These are phyloP conservation scores for Annulohypoxylon maeteangense DNA, from an alignment of 495 filamentous ascomycete genomes.

Conservation along the genomic window DNA sequence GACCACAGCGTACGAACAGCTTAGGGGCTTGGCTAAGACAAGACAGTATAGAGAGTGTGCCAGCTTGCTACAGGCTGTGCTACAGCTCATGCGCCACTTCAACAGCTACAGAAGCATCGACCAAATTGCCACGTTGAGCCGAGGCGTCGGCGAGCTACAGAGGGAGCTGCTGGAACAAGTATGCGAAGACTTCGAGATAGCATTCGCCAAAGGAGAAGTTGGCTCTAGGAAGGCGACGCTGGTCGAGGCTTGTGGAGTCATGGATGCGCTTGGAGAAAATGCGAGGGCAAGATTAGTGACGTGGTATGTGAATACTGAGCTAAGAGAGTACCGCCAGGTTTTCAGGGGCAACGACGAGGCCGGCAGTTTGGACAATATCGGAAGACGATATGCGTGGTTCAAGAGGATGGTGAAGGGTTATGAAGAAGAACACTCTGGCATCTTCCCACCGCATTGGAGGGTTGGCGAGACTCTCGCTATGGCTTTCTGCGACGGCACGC, in stretches of 20 bases:
- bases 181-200: conserved; percentile 97
- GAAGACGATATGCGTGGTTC: conserved; percentile 95
- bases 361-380: conserved; percentile 96
- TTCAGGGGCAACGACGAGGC: conserved; percentile 97
- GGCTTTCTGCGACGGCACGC: conserved; percentile 92
- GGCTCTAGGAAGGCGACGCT: conserved; percentile 74
- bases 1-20: conserved; percentile 97
- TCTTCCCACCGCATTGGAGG: conserved; percentile 90
- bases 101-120: conserved; percentile 97
- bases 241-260: conserved; percentile 88
- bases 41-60: conserved; percentile 97
- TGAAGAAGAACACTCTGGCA: conserved; percentile 88
- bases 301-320: conserved; percentile 98
- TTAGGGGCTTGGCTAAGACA: conserved; percentile 81
- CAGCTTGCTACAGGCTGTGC: conserved; percentile 91
- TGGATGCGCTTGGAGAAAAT: conserved; percentile 94
- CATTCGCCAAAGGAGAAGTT: conserved; percentile 91
- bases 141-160: conserved; percentile 94
- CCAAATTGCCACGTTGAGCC: conserved; percentile 93
- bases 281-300: conserved; percentile 84
- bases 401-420: conserved; percentile 95
- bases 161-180: conserved; percentile 94
- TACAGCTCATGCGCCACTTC: conserved; percentile 99
- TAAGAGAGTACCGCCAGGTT: conserved; percentile 94
- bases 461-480: conserved; percentile 92